Evolutionary conservation across 2,329 filamentous ascomycete species (phyloP).

Genomic region (Colletotrichum tropicale): DNA sequence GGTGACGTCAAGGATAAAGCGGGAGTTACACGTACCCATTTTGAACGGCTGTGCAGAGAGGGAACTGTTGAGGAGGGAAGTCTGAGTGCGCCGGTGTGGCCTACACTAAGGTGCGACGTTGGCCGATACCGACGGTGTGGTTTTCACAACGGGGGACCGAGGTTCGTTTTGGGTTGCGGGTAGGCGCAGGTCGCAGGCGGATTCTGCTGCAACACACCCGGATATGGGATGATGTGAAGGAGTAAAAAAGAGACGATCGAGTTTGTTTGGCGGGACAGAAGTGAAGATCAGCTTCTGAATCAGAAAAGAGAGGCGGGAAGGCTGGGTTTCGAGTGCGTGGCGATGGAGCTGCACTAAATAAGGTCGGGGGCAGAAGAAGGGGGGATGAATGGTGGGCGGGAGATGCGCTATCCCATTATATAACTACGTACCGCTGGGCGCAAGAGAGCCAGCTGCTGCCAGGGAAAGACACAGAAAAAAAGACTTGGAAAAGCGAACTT

Average conservation of each 20-base stretch:
- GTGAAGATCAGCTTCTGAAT: neutral
- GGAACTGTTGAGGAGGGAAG: neutral
- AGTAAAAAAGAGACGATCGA: neutral
- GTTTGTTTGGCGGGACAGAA: neutral
- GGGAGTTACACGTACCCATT: conserved; percentile 17
- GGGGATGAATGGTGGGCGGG: neutral
- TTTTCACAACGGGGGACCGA: neutral
- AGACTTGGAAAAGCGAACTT: neutral
- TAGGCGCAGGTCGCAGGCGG: neutral
- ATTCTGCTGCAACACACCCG: neutral
- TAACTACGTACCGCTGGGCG: neutral
- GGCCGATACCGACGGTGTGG: neutral
- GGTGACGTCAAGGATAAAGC: neutral
- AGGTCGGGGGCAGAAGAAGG: neutral
- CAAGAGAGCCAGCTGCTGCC: neutral
- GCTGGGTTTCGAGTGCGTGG: neutral
- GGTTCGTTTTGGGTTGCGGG: neutral
- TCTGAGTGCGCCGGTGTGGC: conserved; percentile 8
- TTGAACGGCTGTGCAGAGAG: neutral
- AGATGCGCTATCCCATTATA: conserved; percentile 9
- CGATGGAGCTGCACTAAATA: neutral
- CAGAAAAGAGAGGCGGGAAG: neutral
- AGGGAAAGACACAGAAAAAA: neutral
- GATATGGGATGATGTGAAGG: neutral
- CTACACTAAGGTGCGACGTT: conserved; percentile 1